A percentile compares a stretch with the other conserved stretches of the same genome.
These are phyloP conservation scores for Wickerhamomyces sp. DNA, from an alignment of 1,139 yeast species.

Conservation along the genomic window DNA sequence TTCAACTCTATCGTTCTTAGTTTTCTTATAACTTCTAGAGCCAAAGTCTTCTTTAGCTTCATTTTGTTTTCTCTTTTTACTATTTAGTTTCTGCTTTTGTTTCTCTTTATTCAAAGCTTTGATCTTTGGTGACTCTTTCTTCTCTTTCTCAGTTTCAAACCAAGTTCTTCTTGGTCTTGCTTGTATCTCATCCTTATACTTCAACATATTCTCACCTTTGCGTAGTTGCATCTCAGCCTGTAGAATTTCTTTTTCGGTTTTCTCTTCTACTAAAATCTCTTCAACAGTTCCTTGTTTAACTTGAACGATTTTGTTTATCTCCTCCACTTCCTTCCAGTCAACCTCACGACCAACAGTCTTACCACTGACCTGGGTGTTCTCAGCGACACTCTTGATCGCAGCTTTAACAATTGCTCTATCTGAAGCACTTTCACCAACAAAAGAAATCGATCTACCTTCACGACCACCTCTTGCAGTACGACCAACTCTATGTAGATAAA, in stretches of 20 bases:
- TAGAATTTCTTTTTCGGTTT: conserved; percentile 77
- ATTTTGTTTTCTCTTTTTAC: conserved; percentile 56
- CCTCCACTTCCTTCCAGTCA: conserved; percentile 81
- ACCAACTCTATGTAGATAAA: conserved; percentile 95
- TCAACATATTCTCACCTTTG: conserved; percentile 80
- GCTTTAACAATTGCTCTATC: conserved; percentile 88
- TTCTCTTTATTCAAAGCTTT: conserved; percentile 36
- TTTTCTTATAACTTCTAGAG: conserved; percentile 62
- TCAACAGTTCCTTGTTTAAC: conserved; percentile 55
- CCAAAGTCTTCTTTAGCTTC: conserved; percentile 41
- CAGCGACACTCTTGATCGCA: conserved; percentile 66
- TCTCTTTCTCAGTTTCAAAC: conserved; percentile 81
- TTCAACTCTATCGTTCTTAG: conserved; percentile 55
- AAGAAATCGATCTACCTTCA: conserved; percentile 86
- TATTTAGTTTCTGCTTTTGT: conserved; percentile 37
- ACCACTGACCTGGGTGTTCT: conserved; percentile 32
- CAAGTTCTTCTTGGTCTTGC: conserved; percentile 95
- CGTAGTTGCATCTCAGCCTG: conserved; percentile 88
- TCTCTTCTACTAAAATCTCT: conserved; percentile 84
- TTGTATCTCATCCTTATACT: conserved; percentile 75
- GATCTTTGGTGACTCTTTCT: conserved; percentile 37
- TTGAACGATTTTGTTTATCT: conserved; percentile 55
- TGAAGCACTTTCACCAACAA: conserved; percentile 84
- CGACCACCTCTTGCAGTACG: conserved; percentile 99
- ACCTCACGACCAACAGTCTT: conserved; percentile 79